Evolutionary conservation across 2,329 filamentous ascomycete genomes (phyloP).

Genomic region (Albophoma yamanashiensis): DNA sequence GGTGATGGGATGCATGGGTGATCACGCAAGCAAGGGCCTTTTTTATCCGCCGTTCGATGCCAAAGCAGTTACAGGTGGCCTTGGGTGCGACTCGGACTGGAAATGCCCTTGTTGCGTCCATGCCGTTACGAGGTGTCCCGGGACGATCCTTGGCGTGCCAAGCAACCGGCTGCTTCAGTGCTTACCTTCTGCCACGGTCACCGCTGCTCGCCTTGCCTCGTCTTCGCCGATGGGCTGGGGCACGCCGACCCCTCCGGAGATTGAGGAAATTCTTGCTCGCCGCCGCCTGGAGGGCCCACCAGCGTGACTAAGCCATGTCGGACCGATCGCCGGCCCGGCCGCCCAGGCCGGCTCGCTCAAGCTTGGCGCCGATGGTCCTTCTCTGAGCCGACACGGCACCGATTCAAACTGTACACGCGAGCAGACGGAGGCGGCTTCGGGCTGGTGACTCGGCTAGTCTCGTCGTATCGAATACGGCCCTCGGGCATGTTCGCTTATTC

Average conservation of each 20-base stretch:
- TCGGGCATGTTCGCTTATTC: background rate
- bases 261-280: background rate
- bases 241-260: background rate
- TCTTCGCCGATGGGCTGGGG: background rate
- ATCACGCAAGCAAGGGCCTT: background rate
- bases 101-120: background rate
- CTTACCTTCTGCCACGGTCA: background rate
- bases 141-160: background rate
- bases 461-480: background rate
- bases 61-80: background rate
- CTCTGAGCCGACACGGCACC: background rate
- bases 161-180: background rate
- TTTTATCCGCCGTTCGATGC: background rate
- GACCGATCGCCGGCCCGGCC: background rate
- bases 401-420: background rate
- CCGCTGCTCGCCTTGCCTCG: background rate
- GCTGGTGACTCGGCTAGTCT: background rate
- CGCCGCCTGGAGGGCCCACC: background rate
- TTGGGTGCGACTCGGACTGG: background rate
- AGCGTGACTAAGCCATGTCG: background rate
- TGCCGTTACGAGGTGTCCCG: background rate
- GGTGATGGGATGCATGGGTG: background rate
- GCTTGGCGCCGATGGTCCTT: background rate
- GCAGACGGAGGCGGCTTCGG: background rate
- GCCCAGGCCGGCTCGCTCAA: background rate